Evolutionary conservation across 495 filamentous ascomycete species (phyloP), one percentile per base, ranked within the genome.

Genomic region (Xylaria castorea): DNA sequence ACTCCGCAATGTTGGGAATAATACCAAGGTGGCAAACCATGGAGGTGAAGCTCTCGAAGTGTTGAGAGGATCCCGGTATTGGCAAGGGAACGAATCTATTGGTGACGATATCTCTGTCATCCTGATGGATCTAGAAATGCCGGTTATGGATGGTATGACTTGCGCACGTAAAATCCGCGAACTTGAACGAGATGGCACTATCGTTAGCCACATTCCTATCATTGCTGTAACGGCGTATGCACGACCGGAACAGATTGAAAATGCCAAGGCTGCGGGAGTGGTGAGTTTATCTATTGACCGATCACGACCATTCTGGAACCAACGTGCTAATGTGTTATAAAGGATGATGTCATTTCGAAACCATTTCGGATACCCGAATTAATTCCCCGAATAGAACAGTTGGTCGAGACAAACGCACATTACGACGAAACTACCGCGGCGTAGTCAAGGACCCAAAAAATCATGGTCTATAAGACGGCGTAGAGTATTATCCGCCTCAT

Each of bases 61-160:
- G 46, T 71, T 89, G 53, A 80, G 83, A 30, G 76, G 74, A 22
- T 87, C 86, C 22, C 80, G 81, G 12, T 87, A 85, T 70, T 88
- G 87, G 87, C 73, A 75, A 42, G 75, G 78, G n/a, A 79, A 80
- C 50, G 72, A 81, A 75, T 74, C 73, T 32, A 76, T 79, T 1
- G 80, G 77, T 11, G 71, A 74, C 22, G 80, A 86, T 70, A 84
- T 94, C 5, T 89, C 88, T 62, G 87, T 94, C 55, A 88, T 95
- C 25, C 78, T 95, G 18, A 94, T 94, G 93, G 93, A 96, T 74
- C 86, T 94, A 68, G 93, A 95, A 77, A 95, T 95, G 93, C 93
- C 93, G 0, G 87, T 95, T 34, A 95, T 95, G 93, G 92, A 95
- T 77, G 93, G 93, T 66, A 87, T 91, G 76, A 89, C 87, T n/a